Base-by-base conservation (phyloP, 2,329 filamentous ascomycete species). In the Pseudocercospora pini-densiflorae region DNA sequence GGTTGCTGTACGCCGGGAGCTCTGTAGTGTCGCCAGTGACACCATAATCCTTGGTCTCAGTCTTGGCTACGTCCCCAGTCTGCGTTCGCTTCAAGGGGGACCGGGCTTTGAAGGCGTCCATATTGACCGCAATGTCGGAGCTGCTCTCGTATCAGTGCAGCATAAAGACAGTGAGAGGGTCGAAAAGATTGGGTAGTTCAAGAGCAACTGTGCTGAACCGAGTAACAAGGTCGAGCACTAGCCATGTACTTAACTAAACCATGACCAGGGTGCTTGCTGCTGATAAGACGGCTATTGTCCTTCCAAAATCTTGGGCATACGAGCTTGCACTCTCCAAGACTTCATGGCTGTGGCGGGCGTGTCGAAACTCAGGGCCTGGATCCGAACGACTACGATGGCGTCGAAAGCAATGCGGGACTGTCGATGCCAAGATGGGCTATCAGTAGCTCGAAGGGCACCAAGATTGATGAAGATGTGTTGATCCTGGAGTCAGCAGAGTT, bases 51-150 rank as follows among this genome's bases (percentile, higher is more conserved):
- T 70, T 64, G 45, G 31, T 54, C 9, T 62, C 65, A 21, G 55
- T 45, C 55, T 68, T 68, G 27, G 36, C 62, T 24, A 66, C 53
- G 27, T 63, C 68, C 58, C 61, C 61, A 2, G 68, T 70, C 14
- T 68, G 51, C 10, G 63, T 60, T 12, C 68, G 63, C 59, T 70
- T 66, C 63, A 70, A 70, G 16, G 68, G 68, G 21, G 62, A 49
- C 29, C 68, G 63, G 54, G 58, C 61, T 61, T 68, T 70, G 61
- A 70, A 64, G 23, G 63, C 33, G 47, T 68, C 60, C 68, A 70
- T 70, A 16, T n/a, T 62, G 33, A 27, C 24, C 36, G 54, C 21
- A 51, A n/a, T 33, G 40, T 43, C 29, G 14, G n/a, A 47, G 36
- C 45, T 31, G n/a, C 6, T 4, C 5, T 19, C 23, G 53, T 33